A percentile compares a stretch with the other conserved stretches of the same genome.
Conservation (phyloP, 495 filamentous ascomycete genomes). For the Aspergillus nidulans region DNA sequence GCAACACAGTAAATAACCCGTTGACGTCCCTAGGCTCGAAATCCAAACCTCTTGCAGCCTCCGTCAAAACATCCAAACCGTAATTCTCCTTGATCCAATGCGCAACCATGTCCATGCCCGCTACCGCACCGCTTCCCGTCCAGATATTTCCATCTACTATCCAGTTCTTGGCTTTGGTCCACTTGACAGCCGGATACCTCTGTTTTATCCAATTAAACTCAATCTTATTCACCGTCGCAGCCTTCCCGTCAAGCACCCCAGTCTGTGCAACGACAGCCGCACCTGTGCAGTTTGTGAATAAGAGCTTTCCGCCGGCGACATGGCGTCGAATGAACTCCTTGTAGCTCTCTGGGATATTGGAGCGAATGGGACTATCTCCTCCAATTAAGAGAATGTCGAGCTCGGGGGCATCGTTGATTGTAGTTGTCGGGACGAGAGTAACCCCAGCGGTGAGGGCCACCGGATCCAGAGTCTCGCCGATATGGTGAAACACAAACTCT, state of each 20-base stretch:
- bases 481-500: slow-evolving; percentile 8
- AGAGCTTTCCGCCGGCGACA: not conserved
- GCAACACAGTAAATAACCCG: slow-evolving; percentile 4
- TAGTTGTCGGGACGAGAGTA: not conserved
- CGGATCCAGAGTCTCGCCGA: slow-evolving; percentile 1
- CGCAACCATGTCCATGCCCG: slow-evolving; percentile 10
- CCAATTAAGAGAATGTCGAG: slow-evolving; percentile 1
- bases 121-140: slow-evolving; percentile 7
- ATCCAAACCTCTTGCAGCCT: not conserved
- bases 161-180: slow-evolving; percentile 7
- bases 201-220: not conserved
- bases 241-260: not conserved
- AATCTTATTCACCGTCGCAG: slow-evolving; percentile 3
- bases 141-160: slow-evolving; percentile 9
- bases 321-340: not conserved
- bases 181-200: not conserved
- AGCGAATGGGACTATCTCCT: not conserved
- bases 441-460: not conserved
- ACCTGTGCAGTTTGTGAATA: slow-evolving; percentile 6
- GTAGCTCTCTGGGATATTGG: not conserved
- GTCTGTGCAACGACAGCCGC: not conserved
- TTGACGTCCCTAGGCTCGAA: slow-evolving; percentile 2
- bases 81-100: slow-evolving; percentile 8
- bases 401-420: not conserved
- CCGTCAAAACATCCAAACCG: not conserved